Conservation (phyloP, 208 protist species). For the Perkinsela sp. region DNA sequence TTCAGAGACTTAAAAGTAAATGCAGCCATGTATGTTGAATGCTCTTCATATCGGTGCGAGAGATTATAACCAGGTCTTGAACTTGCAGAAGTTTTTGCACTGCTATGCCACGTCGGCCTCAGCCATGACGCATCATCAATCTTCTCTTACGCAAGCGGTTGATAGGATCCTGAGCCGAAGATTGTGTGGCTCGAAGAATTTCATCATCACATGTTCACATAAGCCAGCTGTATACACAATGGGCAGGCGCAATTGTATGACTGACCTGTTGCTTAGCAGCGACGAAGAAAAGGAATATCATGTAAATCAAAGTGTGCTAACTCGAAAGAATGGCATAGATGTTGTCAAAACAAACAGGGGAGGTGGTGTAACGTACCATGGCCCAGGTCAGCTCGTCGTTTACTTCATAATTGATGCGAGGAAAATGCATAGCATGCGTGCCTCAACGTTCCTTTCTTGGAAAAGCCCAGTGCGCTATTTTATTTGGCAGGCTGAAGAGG, state of each 20-base stretch:
- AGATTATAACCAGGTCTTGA: conserved; percentile 3
- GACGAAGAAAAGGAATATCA: background rate
- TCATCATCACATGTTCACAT: conserved; percentile 12
- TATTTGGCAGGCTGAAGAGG: conserved; percentile 25
- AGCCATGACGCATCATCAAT: too few relatives aligned
- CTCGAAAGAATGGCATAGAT: conserved; percentile 9
- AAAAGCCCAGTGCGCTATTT: conserved; percentile 50
- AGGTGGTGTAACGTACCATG: conserved; percentile 56
- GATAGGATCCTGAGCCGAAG: too few relatives aligned
- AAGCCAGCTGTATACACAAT: conserved; percentile 41
- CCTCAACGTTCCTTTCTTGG: background rate
- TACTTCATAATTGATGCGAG: conserved; percentile 51
- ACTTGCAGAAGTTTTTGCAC: conserved; percentile 6
- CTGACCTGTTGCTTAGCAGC: conserved; percentile 9
- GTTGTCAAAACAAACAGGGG: conserved; percentile 30
- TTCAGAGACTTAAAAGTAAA: conserved; percentile 1
- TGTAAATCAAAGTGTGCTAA: background rate
- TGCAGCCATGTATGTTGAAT: background rate
- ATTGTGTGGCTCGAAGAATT: too few relatives aligned
- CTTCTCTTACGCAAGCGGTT: too few relatives aligned
- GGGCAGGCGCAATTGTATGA: conserved; percentile 30
- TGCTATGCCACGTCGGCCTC: conserved; percentile 1
- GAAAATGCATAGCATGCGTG: conserved; percentile 4
- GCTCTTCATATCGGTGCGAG: background rate
- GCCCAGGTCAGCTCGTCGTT: conserved; percentile 48